Conservation (phyloP, 805 yeast species). For the Candida michaelii region DNA sequence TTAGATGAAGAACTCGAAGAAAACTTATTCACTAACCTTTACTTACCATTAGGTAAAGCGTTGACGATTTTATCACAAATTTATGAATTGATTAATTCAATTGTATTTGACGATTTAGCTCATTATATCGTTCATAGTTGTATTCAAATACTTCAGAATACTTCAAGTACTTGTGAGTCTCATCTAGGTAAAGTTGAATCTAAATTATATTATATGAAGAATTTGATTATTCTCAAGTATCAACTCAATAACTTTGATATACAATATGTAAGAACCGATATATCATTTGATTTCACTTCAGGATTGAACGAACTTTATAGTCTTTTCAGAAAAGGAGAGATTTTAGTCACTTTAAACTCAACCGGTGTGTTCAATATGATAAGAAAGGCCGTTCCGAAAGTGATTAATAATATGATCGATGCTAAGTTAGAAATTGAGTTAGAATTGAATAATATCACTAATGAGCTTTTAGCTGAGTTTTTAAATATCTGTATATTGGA, state of each 20-base stretch:
- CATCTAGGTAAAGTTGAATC: slow-evolving; percentile 56
- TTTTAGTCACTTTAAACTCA: slow-evolving; percentile 39
- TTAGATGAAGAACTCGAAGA: slow-evolving; percentile 36
- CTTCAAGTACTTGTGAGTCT: slow-evolving; percentile 43
- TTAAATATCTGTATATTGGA: slow-evolving; percentile 38
- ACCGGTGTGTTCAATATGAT: slow-evolving; percentile 49
- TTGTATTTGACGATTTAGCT: slow-evolving; percentile 85
- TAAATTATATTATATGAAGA: slow-evolving; percentile 66
- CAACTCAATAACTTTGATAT: slow-evolving; percentile 78
- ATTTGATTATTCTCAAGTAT: slow-evolving; percentile 65
- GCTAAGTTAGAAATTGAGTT: slow-evolving; percentile 68
- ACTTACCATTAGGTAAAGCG: slow-evolving; percentile 72
- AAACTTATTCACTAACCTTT: slow-evolving; percentile 48
- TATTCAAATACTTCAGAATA: slow-evolving; percentile 57
- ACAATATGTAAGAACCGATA: slow-evolving; percentile 69
- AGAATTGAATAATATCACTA: slow-evolving; percentile 70
- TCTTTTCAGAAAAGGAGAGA: slow-evolving; percentile 38
- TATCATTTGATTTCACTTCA: slow-evolving; percentile 71
- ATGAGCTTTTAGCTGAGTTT: slow-evolving; percentile 59
- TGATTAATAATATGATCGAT: slow-evolving; percentile 79
- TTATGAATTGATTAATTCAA: slow-evolving; percentile 73
- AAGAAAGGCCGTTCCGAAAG: slow-evolving; percentile 71
- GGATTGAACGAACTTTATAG: slow-evolving; percentile 57
- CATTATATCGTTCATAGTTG: slow-evolving; percentile 83
- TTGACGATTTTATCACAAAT: slow-evolving; percentile 71